Evolutionary conservation across 139 green algal species (phyloP), one percentile per base, ranked within the genome.

Genomic region (Volvox africanus): DNA sequence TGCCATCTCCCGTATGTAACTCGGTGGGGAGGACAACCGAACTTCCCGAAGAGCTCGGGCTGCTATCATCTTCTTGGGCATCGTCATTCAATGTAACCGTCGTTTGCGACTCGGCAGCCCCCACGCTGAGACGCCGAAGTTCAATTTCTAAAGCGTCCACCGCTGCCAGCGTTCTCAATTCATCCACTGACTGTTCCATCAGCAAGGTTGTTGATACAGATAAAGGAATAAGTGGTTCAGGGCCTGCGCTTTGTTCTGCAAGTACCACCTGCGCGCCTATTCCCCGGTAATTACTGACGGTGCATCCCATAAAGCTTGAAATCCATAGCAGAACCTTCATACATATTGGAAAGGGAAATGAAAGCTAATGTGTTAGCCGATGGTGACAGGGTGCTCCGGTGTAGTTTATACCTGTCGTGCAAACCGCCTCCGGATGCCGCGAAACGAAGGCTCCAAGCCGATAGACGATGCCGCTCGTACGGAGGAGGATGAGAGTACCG

Each of bases 1-100:
- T 61, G 16, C 61, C 81, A 32, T 86, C 80, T 28, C 14, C 44
- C 0, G 80, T 44, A 24, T 71, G 22, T 14, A 86, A n/a, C 50
- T 86, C 80, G 50, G 16, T 24, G 12, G 80, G 50, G 26, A 73
- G 80, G 26, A 14, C 50, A 19, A n/a, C 44, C 6, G 81, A 77
- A 61, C 81, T 87, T 30, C 32, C 81, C 17, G 81, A 87, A 19
- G 81, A 87, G 20, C 61, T 77, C 3, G 81, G 76, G 81, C 81
- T 87, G 50, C 24, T 71, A 21, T 20, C 24, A 44, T 86, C 80
- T 26, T 86, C 80, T 17, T 55, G 50, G 68, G 11, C 9, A n/a
- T 71, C 80, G 69, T 86, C 28, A 22, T 44, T 55, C 30, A 37
- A 28, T 44, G 24, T 86, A 22, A n/a, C 50, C 50, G 44, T 55